Conservation (phyloP, 352 stramenopile species). For the Phytophthora sp. region DNA sequence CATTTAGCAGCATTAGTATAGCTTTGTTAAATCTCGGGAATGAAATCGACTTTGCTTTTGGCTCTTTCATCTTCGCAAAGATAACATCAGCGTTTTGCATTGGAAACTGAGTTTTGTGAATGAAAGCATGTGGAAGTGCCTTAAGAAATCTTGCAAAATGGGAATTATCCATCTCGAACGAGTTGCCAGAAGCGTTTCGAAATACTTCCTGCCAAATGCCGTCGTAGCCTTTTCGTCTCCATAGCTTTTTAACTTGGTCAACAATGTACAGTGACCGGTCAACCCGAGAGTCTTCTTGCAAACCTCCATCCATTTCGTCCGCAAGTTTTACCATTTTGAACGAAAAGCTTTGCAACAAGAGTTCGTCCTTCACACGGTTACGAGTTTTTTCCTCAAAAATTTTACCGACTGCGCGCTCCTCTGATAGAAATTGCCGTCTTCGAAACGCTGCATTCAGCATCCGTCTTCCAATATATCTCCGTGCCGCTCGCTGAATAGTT, state of each 20-base stretch:
- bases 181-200: conserved; percentile 48
- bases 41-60: conserved; percentile 62
- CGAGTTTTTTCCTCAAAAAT: conserved; percentile 53
- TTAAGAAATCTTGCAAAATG: conserved; percentile 73
- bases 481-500: conserved; percentile 48
- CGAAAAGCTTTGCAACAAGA: conserved; percentile 72
- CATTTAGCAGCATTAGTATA: conserved; percentile 62
- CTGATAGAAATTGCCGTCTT: conserved; percentile 54
- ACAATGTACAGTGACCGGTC: conserved; percentile 47
- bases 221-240: conserved; percentile 65
- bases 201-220: conserved; percentile 77
- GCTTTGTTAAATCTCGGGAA: conserved; percentile 70
- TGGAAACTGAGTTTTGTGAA: conserved; percentile 64
- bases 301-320: conserved; percentile 12
- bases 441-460: conserved; percentile 47
- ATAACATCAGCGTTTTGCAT: conserved; percentile 64
- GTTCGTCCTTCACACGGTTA: conserved; percentile 53
- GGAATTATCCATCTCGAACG: conserved; percentile 69
- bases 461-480: conserved; percentile 41
- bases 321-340: conserved; percentile 35
- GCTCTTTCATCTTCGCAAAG: conserved; percentile 82
- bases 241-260: conserved; percentile 36
- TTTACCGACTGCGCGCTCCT: conserved; percentile 61
- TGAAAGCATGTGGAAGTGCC: conserved; percentile 56
- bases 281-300: conserved; percentile 30